Base-by-base conservation (phyloP, 2,329 filamentous ascomycete genomes). In the Didymella glomerata region DNA sequence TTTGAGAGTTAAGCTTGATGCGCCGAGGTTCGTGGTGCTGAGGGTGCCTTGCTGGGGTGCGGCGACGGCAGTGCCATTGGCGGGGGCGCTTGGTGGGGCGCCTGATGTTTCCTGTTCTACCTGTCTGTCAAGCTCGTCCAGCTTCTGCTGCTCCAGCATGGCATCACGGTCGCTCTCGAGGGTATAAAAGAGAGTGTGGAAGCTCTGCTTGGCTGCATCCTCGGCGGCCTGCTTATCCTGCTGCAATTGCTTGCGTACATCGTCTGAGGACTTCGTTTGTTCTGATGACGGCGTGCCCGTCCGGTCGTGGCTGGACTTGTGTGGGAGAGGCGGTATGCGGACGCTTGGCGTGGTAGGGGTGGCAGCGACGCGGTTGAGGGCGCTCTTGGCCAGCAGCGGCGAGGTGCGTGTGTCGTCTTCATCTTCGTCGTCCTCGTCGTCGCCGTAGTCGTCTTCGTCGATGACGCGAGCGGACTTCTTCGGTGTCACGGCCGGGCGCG, bases 111-210 rank as follows among this genome's bases (percentile, higher is more conserved):
- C 95, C 14, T 93, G 93, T 77, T 98, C 94, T 10, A 98, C 90
- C 76, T 96, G 93, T 75, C 96, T 90, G 76, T 99, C 95, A 1
- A 96, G 93, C 76, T 98, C 95, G 73, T 99, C 95, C 25, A 99
- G 85, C 77, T 94, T 92, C 77, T 98, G 93, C 78, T 99, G 95
- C 77, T 99, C 95, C 57, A 98, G 80, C 95, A 99, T 98, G 48
- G 95, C 95, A 69, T 94, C 92, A 54, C 92, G 87, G 75, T 99
- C 95, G 75, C 94, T 95, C 78, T 99, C 95, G 30, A 98, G 84
- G 1, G 95, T 97, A 77, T 97, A 94, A 78, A 98, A 96, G 65
- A 97, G 85, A 10, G 92, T 96, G 74, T 97, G 90, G 77, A 97
- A 98, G 78, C 90, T 95, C 70, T 88, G 87, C 79, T 93, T 93